These are phyloP conservation scores for Carex kokanica DNA, from an alignment of 176 grass and related monocot genomes.

Conservation along the genomic window DNA sequence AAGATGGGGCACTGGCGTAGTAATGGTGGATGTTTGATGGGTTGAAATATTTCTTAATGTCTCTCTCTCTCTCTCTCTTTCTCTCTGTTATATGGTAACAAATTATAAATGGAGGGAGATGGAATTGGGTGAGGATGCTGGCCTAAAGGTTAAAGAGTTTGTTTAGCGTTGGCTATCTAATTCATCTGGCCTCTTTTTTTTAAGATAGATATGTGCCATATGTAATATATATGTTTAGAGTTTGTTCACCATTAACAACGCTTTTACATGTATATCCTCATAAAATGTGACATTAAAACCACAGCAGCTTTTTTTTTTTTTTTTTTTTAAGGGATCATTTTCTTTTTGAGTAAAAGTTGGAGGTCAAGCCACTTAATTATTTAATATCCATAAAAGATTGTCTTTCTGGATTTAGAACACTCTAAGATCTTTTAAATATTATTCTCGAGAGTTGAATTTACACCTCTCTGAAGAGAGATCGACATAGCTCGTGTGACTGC, in stretches of 20 bases:
- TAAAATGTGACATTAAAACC: neutral
- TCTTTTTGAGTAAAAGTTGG: too few species aligned
- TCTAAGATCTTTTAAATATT: too few species aligned
- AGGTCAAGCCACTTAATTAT: too few species aligned
- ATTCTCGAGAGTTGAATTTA: too few species aligned
- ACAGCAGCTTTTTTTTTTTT: neutral
- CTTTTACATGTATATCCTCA: neutral
- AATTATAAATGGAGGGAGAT: constrained; percentile 22
- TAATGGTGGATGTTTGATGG: constrained; percentile 18
- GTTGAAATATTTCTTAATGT: neutral
- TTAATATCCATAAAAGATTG: too few species aligned
- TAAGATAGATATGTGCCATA: neutral
- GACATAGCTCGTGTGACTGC: too few species aligned
- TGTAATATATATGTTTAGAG: neutral
- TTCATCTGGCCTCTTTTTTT: constrained; percentile 7
- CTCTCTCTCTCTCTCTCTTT: neutral
- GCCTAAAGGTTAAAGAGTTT: neutral
- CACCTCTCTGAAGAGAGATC: too few species aligned
- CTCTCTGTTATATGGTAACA: neutral
- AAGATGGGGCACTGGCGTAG: constrained; percentile 5
- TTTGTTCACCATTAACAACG: too few species aligned
- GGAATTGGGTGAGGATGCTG: neutral
- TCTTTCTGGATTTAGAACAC: too few species aligned
- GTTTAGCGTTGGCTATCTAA: constrained; percentile 23
- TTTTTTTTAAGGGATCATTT: too few species aligned